Conservation (phyloP, 345 rosid genomes). For the Aquilaria yunnanensis region DNA sequence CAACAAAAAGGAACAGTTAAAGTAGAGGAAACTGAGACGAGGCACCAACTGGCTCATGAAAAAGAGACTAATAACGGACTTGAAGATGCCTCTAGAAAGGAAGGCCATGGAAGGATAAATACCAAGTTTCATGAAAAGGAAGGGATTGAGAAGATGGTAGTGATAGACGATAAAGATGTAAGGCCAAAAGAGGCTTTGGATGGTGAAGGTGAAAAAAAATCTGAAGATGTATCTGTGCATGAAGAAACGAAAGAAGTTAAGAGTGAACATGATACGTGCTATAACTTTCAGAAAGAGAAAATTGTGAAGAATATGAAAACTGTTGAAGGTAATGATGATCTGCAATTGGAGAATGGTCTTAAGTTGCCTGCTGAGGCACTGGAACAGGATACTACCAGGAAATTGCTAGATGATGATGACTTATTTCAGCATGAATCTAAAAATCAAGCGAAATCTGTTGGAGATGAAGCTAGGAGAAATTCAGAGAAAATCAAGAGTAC, state of each 20-base stretch:
- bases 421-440: constrained; percentile 13
- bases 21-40: constrained; percentile 34
- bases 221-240: constrained; percentile 28
- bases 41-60: constrained; percentile 23
- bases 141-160: constrained; percentile 18
- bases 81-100: constrained; percentile 15
- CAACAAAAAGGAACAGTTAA: constrained; percentile 20
- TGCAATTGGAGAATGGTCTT: constrained; percentile 12
- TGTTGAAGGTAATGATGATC: constrained; percentile 13
- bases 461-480: constrained; percentile 21
- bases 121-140: constrained; percentile 26
- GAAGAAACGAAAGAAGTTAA: constrained; percentile 31
- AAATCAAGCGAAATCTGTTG: constrained; percentile 14
- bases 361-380: constrained; percentile 12
- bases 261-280: constrained; percentile 21
- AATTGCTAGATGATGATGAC: constrained; percentile 14
- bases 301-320: constrained; percentile 13
- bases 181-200: constrained; percentile 23
- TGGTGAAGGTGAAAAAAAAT: constrained; percentile 32
- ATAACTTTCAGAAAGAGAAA: constrained; percentile 19
- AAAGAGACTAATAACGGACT: constrained; percentile 13
- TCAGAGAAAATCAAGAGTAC: constrained; percentile 21
- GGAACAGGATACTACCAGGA: constrained; percentile 18
- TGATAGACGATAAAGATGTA: constrained; percentile 24
- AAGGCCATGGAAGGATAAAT: constrained; percentile 16